phyloP scores from a whole-genome alignment of 2,329 filamentous ascomycete genomes.

The Parastagonospora nodorum region DNA sequence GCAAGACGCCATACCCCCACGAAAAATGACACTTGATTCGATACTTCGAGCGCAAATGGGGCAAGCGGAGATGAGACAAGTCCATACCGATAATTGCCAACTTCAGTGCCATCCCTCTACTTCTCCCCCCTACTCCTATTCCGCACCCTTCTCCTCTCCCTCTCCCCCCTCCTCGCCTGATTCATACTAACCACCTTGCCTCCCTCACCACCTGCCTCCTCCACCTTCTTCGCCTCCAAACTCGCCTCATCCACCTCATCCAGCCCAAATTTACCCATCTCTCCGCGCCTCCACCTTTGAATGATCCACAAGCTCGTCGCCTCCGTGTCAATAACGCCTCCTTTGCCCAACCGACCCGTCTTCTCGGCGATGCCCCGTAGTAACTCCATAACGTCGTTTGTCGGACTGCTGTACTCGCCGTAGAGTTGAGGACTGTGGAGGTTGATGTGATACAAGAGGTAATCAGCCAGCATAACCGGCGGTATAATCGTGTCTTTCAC shows the following conservation, averaged over 20 bases:
- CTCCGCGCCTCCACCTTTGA: constrained; percentile 78
- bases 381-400: constrained; percentile 80
- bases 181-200: constrained; percentile 61
- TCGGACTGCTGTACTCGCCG: constrained; percentile 71
- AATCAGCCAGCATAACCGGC: constrained; percentile 81
- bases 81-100: no score
- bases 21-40: no score
- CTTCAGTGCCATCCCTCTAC: no score
- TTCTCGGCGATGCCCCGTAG: constrained; percentile 72
- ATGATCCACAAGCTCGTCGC: constrained; percentile 80
- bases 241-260: constrained; percentile 72
- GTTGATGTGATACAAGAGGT: constrained; percentile 86
- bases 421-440: constrained; percentile 67
- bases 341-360: constrained; percentile 76
- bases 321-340: constrained; percentile 72
- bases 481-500: constrained; percentile 88
- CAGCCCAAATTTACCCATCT: constrained; percentile 76
- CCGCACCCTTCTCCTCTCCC: constrained; percentile 53
- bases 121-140: constrained; percentile 9
- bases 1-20: no score
- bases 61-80: no score
- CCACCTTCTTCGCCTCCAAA: constrained; percentile 58
- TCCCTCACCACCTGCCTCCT: constrained; percentile 48
- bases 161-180: constrained; percentile 71
- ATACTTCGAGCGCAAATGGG: no score